Evolutionary conservation across 306 rosid genomes (phyloP), one percentile per base, ranked within the genome.

Genomic region (Vigna mungo): DNA sequence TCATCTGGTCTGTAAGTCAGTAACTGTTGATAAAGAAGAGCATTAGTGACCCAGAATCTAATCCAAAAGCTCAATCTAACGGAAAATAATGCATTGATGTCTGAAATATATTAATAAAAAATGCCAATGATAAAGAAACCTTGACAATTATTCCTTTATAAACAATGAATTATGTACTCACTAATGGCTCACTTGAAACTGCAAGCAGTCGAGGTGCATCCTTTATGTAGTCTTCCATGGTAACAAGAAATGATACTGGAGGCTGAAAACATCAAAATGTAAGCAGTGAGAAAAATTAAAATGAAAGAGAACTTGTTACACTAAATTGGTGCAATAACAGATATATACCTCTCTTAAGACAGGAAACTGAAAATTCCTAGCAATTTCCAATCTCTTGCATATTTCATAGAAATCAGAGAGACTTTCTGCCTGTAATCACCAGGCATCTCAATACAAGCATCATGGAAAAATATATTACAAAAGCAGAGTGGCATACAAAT

Each of bases 311-410:
- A 52, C 43, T 44, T 7, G 61, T 25, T 39, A 49, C 25, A 47
- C 7, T 30, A 53, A 73, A 71, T 32, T 43, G 15, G 44, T 60
- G 55, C 55, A 68, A 48, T 27, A 55, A 18, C 75, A 55, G 44
- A 46, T 39, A 17, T 51, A 82, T 65, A 86, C 94, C 96, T 90
- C 96, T 87, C 94, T 87, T 61, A 90, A 85, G 59, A 81, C 86
- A 53, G 94, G 97, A 85, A 92, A 92, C 85, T 92, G 96, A 83
- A 90, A 92, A 76, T 90, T 90, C 84, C 96, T 84, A 70, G 96
- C 97, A 80, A 89, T 96, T 77, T 90, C 97, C 82, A 92, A 81
- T 11, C 91, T 89, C 84, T 86, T 87, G 89, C 97, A 92, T 58
- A 82, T 52, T 23, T 86, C 92, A 78, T 90, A 92, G 81, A 92